Evolutionary conservation across 148 eudicot species (phyloP).

Genomic region (Rhododendron molle): DNA sequence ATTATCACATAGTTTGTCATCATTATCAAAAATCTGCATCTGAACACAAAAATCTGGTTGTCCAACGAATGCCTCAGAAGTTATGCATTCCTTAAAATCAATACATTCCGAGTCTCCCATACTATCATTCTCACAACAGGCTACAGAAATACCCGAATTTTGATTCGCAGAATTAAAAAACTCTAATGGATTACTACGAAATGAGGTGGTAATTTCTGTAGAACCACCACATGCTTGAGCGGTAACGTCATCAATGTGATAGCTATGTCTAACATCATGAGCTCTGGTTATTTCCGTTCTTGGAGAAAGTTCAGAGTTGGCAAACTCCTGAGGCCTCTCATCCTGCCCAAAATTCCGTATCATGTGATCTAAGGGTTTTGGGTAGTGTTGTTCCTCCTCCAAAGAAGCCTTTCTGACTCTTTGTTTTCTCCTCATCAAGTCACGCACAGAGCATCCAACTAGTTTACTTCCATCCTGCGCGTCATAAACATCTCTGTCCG

Average conservation of each 20-base stretch:
- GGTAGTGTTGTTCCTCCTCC: constrained; percentile 18
- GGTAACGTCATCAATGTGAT: neutral
- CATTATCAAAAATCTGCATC: constrained; percentile 13
- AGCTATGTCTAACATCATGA: constrained; percentile 5
- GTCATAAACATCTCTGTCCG: constrained; percentile 19
- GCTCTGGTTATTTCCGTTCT: constrained; percentile 18
- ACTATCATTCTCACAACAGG: neutral
- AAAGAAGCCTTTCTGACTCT: constrained; percentile 18
- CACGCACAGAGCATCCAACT: constrained; percentile 66
- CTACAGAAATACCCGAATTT: constrained; percentile 6
- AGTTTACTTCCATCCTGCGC: constrained; percentile 30
- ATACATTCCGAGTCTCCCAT: constrained; percentile 2
- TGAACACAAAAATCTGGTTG: constrained; percentile 9
- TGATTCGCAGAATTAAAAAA: constrained; percentile 9
- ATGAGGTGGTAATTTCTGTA: neutral
- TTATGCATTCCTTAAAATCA: neutral
- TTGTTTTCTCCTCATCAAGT: constrained; percentile 85
- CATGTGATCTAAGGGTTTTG: constrained; percentile 20
- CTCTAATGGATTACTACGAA: neutral
- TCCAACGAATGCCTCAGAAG: constrained; percentile 8
- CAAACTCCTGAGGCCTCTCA: constrained; percentile 21
- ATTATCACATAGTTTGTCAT: neutral
- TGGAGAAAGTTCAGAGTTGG: constrained; percentile 8
- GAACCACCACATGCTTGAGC: constrained; percentile 6
- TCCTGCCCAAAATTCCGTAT: constrained; percentile 19